Evolutionary conservation across 768 basidiomycete genomes (phyloP).

Genomic region (Basidioascus undulatus): DNA sequence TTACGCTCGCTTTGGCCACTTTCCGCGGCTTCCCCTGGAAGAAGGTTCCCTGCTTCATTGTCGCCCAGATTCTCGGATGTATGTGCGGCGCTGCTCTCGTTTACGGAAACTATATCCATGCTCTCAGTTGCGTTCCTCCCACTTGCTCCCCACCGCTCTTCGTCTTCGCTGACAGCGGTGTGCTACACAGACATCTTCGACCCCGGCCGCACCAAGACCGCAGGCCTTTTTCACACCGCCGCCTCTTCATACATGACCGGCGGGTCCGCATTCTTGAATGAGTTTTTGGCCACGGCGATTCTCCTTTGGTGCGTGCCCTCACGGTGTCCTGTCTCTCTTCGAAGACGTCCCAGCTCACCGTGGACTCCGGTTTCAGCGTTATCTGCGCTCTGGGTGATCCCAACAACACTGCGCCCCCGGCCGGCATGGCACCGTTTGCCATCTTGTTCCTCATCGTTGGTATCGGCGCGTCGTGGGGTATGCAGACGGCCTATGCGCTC

Average conservation of each 20-base stretch:
- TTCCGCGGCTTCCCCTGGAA: slow-evolving; percentile 4
- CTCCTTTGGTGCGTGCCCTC: too few relatives aligned
- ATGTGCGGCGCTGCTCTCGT: slow-evolving; percentile 1
- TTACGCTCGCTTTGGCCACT: slow-evolving; percentile 1
- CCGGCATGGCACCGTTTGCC: slow-evolving; percentile 6
- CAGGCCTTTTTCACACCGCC: slow-evolving; percentile 1
- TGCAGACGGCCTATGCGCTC: slow-evolving; percentile 4
- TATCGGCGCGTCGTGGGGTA: slow-evolving; percentile 5
- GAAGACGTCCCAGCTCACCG: slow-evolving; percentile 2
- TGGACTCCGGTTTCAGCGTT: slow-evolving; percentile 2
- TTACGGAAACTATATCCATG: slow-evolving; percentile 1
- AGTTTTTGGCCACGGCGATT: too few relatives aligned
- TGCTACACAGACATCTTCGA: slow-evolving; percentile 1
- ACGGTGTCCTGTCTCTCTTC: too few relatives aligned
- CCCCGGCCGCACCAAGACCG: background rate
- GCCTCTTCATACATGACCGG: slow-evolving; percentile 1
- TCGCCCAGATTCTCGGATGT: slow-evolving; percentile 5
- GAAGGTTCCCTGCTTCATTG: slow-evolving; percentile 1
- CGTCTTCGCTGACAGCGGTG: slow-evolving; percentile 1
- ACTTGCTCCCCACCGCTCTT: too few relatives aligned
- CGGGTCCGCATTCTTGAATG: slow-evolving; percentile 1
- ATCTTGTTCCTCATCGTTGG: slow-evolving; percentile 6
- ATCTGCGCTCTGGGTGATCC: slow-evolving; percentile 4
- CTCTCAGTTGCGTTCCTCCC: too few relatives aligned
- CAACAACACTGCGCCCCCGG: slow-evolving; percentile 6